phyloP scores from a whole-genome alignment of 2,329 filamentous ascomycete genomes.

The Aspergillus novofumigatus region DNA sequence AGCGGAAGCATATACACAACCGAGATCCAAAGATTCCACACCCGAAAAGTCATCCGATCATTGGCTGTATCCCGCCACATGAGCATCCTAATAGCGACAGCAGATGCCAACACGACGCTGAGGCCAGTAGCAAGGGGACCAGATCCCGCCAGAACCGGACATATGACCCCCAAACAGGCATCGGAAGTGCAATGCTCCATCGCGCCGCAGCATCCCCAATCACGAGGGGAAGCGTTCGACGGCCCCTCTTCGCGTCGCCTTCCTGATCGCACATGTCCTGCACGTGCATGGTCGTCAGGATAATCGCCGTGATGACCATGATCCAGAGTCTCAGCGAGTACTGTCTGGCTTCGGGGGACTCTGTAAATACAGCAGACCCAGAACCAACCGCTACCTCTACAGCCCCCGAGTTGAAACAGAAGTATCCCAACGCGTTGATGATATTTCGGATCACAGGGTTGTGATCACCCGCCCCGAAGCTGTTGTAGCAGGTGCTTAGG shows the following conservation, averaged over 20 bases:
- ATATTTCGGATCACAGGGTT: not conserved
- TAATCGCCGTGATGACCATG: constrained; percentile 15
- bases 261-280: constrained; percentile 37
- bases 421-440: not conserved
- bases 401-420: not conserved
- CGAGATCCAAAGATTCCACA: not conserved
- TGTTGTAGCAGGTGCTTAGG: not conserved
- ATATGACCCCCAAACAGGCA: not conserved
- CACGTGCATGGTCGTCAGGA: constrained; percentile 35
- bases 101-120: not conserved
- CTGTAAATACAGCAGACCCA: not conserved
- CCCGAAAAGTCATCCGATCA: not conserved
- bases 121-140: not conserved
- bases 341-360: not conserved
- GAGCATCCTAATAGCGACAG: not conserved
- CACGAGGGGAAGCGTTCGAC: constrained; percentile 13
- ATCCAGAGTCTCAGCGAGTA: constrained; percentile 3
- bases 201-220: not conserved
- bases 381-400: not conserved
- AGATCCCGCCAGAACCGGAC: not conserved
- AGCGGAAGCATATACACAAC: not conserved
- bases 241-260: constrained; percentile 22
- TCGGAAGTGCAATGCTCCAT: not conserved
- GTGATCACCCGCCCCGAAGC: not conserved
- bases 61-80: not conserved